Evolutionary conservation across 495 filamentous ascomycete genomes (phyloP).

Genomic region (Penicillium desertorum): DNA sequence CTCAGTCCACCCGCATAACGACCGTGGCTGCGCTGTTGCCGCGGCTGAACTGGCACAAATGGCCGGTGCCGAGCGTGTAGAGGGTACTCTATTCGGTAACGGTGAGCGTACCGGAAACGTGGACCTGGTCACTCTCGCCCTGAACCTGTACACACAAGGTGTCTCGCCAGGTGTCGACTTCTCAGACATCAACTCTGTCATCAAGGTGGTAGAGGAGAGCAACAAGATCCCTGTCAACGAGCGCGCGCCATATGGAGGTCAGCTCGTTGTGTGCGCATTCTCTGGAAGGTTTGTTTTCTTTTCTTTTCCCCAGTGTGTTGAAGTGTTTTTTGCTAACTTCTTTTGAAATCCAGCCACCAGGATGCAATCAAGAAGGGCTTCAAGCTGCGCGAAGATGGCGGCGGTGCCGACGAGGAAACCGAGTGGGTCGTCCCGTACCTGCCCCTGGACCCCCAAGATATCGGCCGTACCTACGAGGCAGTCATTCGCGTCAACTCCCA

Average conservation of each 20-base stretch:
- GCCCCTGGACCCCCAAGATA: slow-evolving; percentile 88
- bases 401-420: slow-evolving; percentile 55
- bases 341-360: slow-evolving; percentile 66
- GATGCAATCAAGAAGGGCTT: slow-evolving; percentile 99
- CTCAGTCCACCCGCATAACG: slow-evolving; percentile 90
- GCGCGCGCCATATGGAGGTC: slow-evolving; percentile 87
- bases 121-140: slow-evolving; percentile 87
- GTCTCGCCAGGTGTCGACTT: slow-evolving; percentile 88
- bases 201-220: slow-evolving; percentile 85
- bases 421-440: slow-evolving; percentile 82
- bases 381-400: slow-evolving; percentile 61
- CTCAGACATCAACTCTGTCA: slow-evolving; percentile 83
- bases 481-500: slow-evolving; percentile 98
- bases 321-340: slow-evolving; percentile 60
- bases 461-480: slow-evolving; percentile 93
- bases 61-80: slow-evolving; percentile 94
- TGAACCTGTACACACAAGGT: slow-evolving; percentile 97
- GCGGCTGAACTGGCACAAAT: slow-evolving; percentile 93
- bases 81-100: slow-evolving; percentile 94
- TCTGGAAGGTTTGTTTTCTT: slow-evolving; percentile 16
- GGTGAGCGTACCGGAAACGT: slow-evolving; percentile 97
- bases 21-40: slow-evolving; percentile 84
- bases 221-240: slow-evolving; percentile 95
- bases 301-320: slow-evolving; percentile 34
- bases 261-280: slow-evolving; percentile 19